Evolutionary conservation across 257 asterid species (phyloP).

Genomic region (Osmanthus fragrans): DNA sequence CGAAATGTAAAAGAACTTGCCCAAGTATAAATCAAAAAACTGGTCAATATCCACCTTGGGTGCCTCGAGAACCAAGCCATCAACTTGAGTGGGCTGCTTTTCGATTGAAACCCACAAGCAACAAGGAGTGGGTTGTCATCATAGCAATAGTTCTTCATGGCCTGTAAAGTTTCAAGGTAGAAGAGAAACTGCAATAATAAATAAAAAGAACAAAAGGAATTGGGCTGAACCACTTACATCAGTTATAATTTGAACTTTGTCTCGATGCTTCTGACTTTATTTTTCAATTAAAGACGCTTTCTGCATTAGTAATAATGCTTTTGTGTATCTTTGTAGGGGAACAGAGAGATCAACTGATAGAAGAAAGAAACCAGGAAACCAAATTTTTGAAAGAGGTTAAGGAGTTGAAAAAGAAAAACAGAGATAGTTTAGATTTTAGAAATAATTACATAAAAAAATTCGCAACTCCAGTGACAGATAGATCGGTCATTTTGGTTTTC

Average conservation of each 20-base stretch:
- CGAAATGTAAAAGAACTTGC: too few relatives aligned
- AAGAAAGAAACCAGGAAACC: slow-evolving; percentile 24
- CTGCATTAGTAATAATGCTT: slow-evolving; percentile 61
- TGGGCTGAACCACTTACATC: slow-evolving; percentile 50
- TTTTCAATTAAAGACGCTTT: slow-evolving; percentile 74
- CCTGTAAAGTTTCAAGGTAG: slow-evolving; percentile 50
- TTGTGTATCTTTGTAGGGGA: slow-evolving; percentile 92
- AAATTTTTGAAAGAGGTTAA: slow-evolving; percentile 19
- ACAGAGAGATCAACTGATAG: slow-evolving; percentile 71
- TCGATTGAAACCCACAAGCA: slow-evolving; percentile 80
- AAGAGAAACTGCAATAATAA: slow-evolving; percentile 22
- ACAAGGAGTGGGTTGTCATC: slow-evolving; percentile 73
- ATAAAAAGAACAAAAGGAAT: slow-evolving; percentile 14
- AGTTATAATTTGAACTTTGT: slow-evolving; percentile 58
- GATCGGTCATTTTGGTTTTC: slow-evolving; percentile 73
- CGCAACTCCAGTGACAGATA: slow-evolving; percentile 86
- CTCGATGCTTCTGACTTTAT: slow-evolving; percentile 87
- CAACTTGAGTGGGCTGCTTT: slow-evolving; percentile 58
- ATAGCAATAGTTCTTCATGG: slow-evolving; percentile 49
- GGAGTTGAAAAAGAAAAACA: neutral
- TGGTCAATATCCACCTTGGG: slow-evolving; percentile 36
- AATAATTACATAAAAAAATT: slow-evolving; percentile 17
- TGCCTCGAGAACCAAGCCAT: slow-evolving; percentile 75
- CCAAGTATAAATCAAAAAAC: too few relatives aligned
- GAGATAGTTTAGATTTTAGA: slow-evolving; percentile 12